phyloP scores from a whole-genome alignment of 805 yeast genomes.

The Diddensiella transvaalensis region DNA sequence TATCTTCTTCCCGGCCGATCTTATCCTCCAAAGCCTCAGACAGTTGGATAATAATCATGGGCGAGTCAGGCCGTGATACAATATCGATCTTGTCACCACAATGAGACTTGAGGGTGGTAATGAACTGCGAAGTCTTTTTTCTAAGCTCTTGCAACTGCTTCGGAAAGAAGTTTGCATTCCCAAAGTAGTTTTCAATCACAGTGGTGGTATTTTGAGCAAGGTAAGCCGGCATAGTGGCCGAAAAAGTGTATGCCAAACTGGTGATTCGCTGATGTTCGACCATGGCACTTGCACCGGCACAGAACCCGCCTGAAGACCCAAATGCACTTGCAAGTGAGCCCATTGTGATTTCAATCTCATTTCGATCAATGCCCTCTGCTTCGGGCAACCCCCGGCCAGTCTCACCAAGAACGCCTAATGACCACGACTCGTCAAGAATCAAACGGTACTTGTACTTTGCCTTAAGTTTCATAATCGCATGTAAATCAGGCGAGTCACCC shows the following conservation, averaged over 20 bases:
- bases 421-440: constrained; percentile 80
- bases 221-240: constrained; percentile 93
- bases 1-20: constrained; percentile 29
- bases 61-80: constrained; percentile 56
- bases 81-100: constrained; percentile 38
- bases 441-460: constrained; percentile 79
- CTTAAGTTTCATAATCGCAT: constrained; percentile 67
- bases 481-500: constrained; percentile 77
- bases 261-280: constrained; percentile 89
- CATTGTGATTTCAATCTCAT: constrained; percentile 75
- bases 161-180: constrained; percentile 12
- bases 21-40: constrained; percentile 26
- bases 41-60: constrained; percentile 56
- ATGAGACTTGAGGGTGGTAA: constrained; percentile 11
- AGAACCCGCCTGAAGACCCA: constrained; percentile 90
- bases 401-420: constrained; percentile 80
- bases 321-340: constrained; percentile 82
- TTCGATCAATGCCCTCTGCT: constrained; percentile 61
- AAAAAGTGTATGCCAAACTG: constrained; percentile 84
- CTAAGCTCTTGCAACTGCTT: constrained; percentile 3
- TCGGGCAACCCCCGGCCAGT: constrained; percentile 87
- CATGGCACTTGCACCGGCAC: constrained; percentile 81
- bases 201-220: constrained; percentile 47
- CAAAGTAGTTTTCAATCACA: constrained; percentile 20
- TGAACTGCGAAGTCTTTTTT: constrained; percentile 10